phyloP scores from a whole-genome alignment of 257 asterid species.

The Cynanchum wilfordii region DNA sequence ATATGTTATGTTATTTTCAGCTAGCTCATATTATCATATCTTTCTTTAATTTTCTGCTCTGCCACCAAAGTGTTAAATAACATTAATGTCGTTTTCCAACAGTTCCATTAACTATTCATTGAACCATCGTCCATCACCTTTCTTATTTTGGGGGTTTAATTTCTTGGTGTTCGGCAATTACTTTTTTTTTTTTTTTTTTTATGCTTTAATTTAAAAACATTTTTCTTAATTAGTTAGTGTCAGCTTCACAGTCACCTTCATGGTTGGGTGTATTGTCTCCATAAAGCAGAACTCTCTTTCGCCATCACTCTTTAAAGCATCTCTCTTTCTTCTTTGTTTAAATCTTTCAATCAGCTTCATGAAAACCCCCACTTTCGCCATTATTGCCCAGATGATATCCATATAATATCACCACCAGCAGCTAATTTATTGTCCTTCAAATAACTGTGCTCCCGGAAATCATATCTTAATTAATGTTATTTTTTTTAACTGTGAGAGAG shows the following conservation, averaged over 20 bases:
- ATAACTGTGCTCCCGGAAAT: neutral
- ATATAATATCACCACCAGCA: conserved; percentile 3
- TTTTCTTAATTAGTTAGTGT: conserved; percentile 10
- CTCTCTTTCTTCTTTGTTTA: conserved; percentile 8
- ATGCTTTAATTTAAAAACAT: too few relatives aligned
- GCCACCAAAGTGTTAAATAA: neutral
- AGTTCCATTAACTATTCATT: conserved; percentile 1
- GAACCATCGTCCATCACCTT: neutral
- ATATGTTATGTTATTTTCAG: too few relatives aligned
- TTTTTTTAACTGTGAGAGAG: too few relatives aligned
- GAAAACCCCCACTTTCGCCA: conserved; percentile 17
- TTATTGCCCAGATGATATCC: conserved; percentile 22
- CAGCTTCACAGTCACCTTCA: conserved; percentile 32
- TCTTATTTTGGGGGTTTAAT: too few relatives aligned
- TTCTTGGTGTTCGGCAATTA: too few relatives aligned
- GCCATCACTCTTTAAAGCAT: conserved; percentile 21
- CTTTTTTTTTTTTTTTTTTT: too few relatives aligned
- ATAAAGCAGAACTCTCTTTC: conserved; percentile 30
- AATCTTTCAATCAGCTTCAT: conserved; percentile 25
- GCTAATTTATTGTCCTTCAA: neutral
- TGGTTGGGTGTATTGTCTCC: conserved; percentile 32
- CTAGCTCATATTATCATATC: neutral
- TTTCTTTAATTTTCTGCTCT: neutral
- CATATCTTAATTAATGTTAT: neutral
- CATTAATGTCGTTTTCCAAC: conserved; percentile 8